Conservation (phyloP, 2,329 filamentous ascomycete genomes). For the Aspergillus aculeatinus region DNA sequence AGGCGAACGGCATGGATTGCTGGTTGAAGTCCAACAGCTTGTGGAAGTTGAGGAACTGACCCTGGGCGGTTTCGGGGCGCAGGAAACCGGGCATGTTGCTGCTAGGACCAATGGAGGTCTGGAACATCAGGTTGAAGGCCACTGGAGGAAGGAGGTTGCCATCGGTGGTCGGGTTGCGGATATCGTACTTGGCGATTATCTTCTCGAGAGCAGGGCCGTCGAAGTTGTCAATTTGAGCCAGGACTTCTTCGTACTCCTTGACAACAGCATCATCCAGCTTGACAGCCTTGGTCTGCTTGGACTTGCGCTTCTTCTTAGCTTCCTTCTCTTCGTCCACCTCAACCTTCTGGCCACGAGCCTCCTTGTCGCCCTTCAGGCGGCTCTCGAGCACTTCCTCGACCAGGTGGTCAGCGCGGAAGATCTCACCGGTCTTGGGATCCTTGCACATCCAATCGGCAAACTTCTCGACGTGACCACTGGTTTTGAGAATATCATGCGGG, state of each 20-base stretch:
- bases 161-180: conserved; percentile 81
- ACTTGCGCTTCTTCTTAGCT: conserved; percentile 85
- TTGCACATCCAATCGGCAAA: conserved; percentile 99
- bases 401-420: conserved; percentile 92
- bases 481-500: conserved; percentile 90
- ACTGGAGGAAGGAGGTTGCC: conserved; percentile 76
- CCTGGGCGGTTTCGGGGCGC: conserved; percentile 93
- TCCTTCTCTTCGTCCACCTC: conserved; percentile 70
- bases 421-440: conserved; percentile 95
- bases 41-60: conserved; percentile 95
- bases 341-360: conserved; percentile 78
- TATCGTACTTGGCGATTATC: conserved; percentile 86
- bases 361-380: conserved; percentile 84
- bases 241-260: conserved; percentile 83
- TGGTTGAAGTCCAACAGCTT: conserved; percentile 97
- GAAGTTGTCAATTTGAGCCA: conserved; percentile 96
- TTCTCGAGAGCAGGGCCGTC: conserved; percentile 79
- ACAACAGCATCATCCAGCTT: conserved; percentile 85
- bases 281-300: conserved; percentile 72
- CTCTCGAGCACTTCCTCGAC: conserved; percentile 91
- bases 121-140: conserved; percentile 98
- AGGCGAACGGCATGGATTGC: conserved; percentile 92
- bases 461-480: conserved; percentile 93
- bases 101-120: conserved; percentile 89
- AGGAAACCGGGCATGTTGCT: conserved; percentile 82